Percentiles rank a stretch among this genome's conserved stretches.
phyloP scores from a whole-genome alignment of 805 yeast genomes.

The Lachancea kluyveri region DNA sequence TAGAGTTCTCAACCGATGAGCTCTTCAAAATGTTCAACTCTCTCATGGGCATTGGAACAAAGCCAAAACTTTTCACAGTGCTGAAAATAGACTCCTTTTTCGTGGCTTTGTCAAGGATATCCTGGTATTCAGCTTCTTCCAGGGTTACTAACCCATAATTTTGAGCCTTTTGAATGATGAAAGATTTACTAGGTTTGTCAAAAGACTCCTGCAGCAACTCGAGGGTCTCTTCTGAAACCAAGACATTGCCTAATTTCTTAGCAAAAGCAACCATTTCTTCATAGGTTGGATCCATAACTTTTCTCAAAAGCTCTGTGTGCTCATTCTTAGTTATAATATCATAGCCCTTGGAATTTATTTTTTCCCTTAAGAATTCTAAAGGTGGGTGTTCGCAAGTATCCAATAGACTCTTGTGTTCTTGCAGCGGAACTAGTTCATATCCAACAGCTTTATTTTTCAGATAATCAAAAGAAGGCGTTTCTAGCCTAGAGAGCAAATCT shows the following conservation, averaged over 20 bases:
- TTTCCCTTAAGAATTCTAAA: conserved; percentile 21
- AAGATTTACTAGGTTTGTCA: conserved; percentile 21
- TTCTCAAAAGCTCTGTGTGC: conserved; percentile 11
- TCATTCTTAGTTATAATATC: conserved; percentile 15
- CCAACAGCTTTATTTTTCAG: conserved; percentile 15
- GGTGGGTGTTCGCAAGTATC: conserved; percentile 12
- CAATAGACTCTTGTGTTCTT: conserved; percentile 7
- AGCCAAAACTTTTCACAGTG: conserved; percentile 13
- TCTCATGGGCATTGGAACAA: conserved; percentile 12
- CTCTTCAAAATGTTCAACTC: conserved; percentile 9
- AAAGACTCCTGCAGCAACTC: conserved; percentile 8
- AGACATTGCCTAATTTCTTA: conserved; percentile 8
- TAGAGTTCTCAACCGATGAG: conserved; percentile 6
- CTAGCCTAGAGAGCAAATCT: conserved; percentile 4
- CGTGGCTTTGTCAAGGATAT: conserved; percentile 7
- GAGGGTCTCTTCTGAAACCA: conserved; percentile 12
- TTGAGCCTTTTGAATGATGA: conserved; percentile 23
- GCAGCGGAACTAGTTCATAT: conserved; percentile 10
- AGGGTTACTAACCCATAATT: conserved; percentile 13
- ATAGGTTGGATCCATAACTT: conserved; percentile 11
- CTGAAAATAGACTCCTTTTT: conserved; percentile 10
- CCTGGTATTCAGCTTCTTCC: conserved; percentile 10
- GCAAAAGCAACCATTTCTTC: conserved; percentile 8
- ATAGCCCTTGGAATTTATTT: conserved; percentile 21
- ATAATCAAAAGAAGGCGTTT: conserved; percentile 14